A percentile compares a stretch with the other conserved stretches of the same genome.
Evolutionary conservation across 305 asterid genomes (phyloP).

Genomic region (Salvia sclarea): DNA sequence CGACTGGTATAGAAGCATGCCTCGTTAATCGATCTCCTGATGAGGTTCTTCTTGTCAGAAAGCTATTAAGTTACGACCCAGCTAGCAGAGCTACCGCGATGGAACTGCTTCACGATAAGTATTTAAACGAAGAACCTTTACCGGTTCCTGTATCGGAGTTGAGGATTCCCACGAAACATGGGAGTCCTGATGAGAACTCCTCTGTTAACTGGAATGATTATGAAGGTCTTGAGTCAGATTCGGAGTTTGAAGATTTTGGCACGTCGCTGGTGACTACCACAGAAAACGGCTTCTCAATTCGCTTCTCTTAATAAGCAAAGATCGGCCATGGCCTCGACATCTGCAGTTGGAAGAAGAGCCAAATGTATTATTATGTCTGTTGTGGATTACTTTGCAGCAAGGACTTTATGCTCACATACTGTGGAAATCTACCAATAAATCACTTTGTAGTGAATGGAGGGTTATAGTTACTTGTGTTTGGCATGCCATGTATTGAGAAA

Average conservation of each 20-base stretch:
- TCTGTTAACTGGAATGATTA: slow-evolving; percentile 51
- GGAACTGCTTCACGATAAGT: slow-evolving; percentile 82
- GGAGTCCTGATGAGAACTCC: slow-evolving; percentile 54
- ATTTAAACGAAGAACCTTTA: slow-evolving; percentile 78
- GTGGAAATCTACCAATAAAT: not conserved
- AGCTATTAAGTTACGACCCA: slow-evolving; percentile 70
- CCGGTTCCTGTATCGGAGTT: slow-evolving; percentile 64
- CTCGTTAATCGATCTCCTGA: slow-evolving; percentile 58
- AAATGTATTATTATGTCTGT: slow-evolving; percentile 5
- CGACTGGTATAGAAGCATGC: slow-evolving; percentile 64
- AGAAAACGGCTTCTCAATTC: slow-evolving; percentile 66
- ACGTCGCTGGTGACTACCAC: slow-evolving; percentile 48
- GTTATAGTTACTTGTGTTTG: not conserved
- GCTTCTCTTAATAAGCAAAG: slow-evolving; percentile 45
- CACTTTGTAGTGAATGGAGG: not conserved
- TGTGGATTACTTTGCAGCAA: not conserved
- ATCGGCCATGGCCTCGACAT: too few species aligned
- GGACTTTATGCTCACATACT: not conserved
- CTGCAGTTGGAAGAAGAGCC: slow-evolving; percentile 14
- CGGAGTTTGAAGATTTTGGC: slow-evolving; percentile 76
- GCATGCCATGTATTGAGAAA: not conserved
- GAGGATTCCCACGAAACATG: slow-evolving; percentile 67
- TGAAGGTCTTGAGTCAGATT: slow-evolving; percentile 59
- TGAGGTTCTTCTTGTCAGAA: slow-evolving; percentile 61
- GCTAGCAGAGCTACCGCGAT: slow-evolving; percentile 68